These are phyloP conservation scores for Urochloa ruziziensis DNA, from an alignment of 176 grass and related monocot species.

Conservation along the genomic window DNA sequence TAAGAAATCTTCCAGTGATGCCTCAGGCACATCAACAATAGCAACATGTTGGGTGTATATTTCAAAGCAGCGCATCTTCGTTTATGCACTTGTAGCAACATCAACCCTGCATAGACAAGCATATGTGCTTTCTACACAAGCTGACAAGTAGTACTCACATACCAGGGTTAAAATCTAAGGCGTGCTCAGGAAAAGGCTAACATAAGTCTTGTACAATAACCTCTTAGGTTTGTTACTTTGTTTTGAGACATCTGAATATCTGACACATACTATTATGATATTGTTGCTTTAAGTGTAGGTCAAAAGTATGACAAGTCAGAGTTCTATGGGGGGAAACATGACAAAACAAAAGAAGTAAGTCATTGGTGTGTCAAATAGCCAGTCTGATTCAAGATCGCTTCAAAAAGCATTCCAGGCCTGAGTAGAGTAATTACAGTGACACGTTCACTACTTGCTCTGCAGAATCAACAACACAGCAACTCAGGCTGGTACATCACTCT, in stretches of 20 bases:
- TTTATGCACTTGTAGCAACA: neutral
- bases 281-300: too few relatives aligned
- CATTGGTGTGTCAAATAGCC: neutral
- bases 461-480: slow-evolving; percentile 9
- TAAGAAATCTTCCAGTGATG: slow-evolving; percentile 13
- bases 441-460: neutral
- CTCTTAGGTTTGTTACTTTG: neutral
- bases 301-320: slow-evolving; percentile 1
- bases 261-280: neutral
- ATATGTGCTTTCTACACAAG: neutral
- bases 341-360: neutral
- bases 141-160: neutral
- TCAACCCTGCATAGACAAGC: neutral
- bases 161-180: neutral
- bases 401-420: neutral
- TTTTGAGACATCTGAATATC: neutral
- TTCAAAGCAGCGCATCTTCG: neutral
- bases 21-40: neutral
- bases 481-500: neutral
- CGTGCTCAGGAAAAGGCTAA: neutral
- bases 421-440: neutral
- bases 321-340: neutral
- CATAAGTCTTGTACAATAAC: neutral
- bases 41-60: neutral
- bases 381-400: neutral